These are phyloP conservation scores for Pterocarpus santalinus DNA, from an alignment of 306 rosid species.

Conservation along the genomic window DNA sequence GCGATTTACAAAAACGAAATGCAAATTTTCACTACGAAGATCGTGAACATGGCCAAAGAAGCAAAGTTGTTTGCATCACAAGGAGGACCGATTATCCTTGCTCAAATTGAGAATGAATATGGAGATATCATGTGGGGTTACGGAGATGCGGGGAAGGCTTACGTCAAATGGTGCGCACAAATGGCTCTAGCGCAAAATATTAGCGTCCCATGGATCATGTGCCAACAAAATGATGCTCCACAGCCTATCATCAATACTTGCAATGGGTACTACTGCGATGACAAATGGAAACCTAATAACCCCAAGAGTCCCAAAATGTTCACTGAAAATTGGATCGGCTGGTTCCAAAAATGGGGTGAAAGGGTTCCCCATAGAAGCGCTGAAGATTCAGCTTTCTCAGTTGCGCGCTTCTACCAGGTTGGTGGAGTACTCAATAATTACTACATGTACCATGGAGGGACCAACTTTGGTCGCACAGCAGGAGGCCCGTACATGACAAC, in stretches of 20 bases:
- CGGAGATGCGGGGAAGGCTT: conserved; percentile 38
- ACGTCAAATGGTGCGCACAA: conserved; percentile 43
- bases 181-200: conserved; percentile 36
- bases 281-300: conserved; percentile 35
- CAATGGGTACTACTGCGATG: conserved; percentile 49
- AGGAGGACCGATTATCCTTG: conserved; percentile 50
- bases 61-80: conserved; percentile 44
- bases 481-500: conserved; percentile 39
- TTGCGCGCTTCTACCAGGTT: neutral
- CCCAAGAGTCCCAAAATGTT: conserved; percentile 48
- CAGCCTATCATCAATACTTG: conserved; percentile 48
- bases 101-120: conserved; percentile 56
- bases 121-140: conserved; percentile 33
- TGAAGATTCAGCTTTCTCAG: neutral
- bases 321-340: conserved; percentile 52
- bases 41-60: conserved; percentile 41
- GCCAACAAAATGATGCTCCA: conserved; percentile 45
- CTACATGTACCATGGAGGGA: neutral
- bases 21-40: conserved; percentile 41
- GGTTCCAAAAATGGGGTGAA: neutral
- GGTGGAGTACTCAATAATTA: neutral
- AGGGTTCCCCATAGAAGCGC: neutral
- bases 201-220: conserved; percentile 49
- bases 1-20: conserved; percentile 44
- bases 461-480: neutral